These are phyloP conservation scores for Solanum hybrid DNA, from an alignment of 305 asterid species.

Conservation along the genomic window DNA sequence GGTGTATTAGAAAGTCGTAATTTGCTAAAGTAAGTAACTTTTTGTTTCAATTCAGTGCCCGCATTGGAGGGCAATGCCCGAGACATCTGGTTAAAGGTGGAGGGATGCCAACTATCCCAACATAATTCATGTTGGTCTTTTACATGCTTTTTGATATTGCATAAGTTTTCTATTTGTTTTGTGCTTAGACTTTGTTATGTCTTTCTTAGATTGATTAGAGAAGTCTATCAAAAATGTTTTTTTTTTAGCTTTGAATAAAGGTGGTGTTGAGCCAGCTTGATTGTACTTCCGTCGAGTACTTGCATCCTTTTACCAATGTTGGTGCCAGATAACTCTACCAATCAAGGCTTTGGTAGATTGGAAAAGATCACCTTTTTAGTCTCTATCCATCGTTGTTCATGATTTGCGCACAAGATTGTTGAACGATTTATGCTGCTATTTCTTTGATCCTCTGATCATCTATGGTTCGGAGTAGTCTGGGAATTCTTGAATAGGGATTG, in stretches of 20 bases:
- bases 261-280: background rate
- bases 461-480: background rate
- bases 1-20: background rate
- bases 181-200: background rate
- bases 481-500: background rate
- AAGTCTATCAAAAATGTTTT: background rate
- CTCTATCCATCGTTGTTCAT: background rate
- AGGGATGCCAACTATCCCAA: background rate
- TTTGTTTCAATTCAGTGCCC: background rate
- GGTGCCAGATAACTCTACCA: background rate
- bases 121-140: background rate
- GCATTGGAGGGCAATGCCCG: too few species aligned
- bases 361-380: background rate
- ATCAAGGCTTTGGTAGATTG: background rate
- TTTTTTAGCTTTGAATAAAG: background rate
- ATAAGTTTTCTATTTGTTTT: background rate
- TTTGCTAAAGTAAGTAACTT: background rate
- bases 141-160: background rate
- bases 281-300: background rate
- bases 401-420: background rate
- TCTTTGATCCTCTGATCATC: background rate
- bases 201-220: background rate
- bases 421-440: background rate
- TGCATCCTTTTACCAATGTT: background rate
- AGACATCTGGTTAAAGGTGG: background rate